phyloP scores from a whole-genome alignment of 2,329 filamentous ascomycete genomes.

The Nemania sp. region DNA sequence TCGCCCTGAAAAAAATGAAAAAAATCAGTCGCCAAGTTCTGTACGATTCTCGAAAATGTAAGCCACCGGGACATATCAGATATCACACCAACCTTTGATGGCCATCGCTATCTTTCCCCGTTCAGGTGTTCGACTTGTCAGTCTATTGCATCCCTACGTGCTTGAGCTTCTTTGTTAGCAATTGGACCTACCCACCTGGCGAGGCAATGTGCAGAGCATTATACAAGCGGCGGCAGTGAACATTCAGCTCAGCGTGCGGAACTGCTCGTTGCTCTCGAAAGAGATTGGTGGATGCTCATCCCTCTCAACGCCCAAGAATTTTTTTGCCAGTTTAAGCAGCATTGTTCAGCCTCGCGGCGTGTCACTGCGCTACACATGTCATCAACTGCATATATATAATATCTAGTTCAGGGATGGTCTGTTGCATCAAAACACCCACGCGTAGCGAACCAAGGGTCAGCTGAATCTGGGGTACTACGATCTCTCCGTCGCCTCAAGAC shows the following conservation, averaged over 20 bases:
- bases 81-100: constrained; percentile 29
- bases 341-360: constrained; percentile 1
- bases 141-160: too few species aligned
- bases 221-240: too few species aligned
- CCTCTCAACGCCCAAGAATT: background rate
- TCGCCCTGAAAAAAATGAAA: background rate
- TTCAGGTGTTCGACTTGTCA: too few species aligned
- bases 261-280: background rate
- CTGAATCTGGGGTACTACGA: constrained; percentile 13
- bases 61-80: constrained; percentile 32
- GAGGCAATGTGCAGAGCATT: too few species aligned
- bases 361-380: constrained; percentile 15
- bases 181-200: too few species aligned
- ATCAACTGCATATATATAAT: constrained; percentile 3
- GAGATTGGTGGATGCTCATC: too few species aligned
- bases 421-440: constrained; percentile 2
- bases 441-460: constrained; percentile 23
- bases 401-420: constrained; percentile 2
- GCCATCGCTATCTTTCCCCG: background rate
- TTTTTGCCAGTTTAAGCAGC: background rate
- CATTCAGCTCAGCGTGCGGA: too few species aligned
- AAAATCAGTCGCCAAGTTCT: too few species aligned
- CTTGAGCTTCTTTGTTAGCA: too few species aligned
- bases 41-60: constrained; percentile 23
- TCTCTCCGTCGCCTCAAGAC: constrained; percentile 8